These are phyloP conservation scores for Silene vulgaris DNA, from an alignment of 179 eudicot species.

Conservation along the genomic window DNA sequence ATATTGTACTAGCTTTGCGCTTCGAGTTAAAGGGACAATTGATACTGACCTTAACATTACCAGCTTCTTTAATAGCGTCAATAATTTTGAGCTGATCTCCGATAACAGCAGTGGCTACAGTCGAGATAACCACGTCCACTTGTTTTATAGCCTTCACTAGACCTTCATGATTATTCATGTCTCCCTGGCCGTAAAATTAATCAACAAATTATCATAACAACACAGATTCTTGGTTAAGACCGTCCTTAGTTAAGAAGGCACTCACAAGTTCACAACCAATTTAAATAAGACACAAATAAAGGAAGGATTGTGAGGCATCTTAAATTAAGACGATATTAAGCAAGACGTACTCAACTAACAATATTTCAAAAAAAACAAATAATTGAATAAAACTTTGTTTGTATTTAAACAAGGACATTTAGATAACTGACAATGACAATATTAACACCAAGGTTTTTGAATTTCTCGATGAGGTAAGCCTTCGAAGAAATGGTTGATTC, in stretches of 20 bases:
- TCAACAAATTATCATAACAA: not conserved
- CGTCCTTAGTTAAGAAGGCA: too few species aligned
- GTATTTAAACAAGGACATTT: not conserved
- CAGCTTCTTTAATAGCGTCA: constrained; percentile 58
- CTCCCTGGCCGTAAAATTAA: constrained; percentile 32
- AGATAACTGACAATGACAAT: constrained; percentile 5
- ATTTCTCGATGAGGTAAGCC: constrained; percentile 14
- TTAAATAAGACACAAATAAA: too few species aligned
- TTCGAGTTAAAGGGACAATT: too few species aligned
- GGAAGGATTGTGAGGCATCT: too few species aligned
- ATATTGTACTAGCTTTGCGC: too few species aligned
- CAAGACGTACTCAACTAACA: too few species aligned
- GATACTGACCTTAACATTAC: constrained; percentile 47
- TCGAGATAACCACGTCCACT: constrained; percentile 55
- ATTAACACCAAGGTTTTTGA: constrained; percentile 17
- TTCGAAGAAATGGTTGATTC: constrained; percentile 7
- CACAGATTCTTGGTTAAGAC: too few species aligned
- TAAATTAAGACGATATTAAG: too few species aligned
- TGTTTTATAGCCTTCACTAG: constrained; percentile 45
- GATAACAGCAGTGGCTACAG: constrained; percentile 29
- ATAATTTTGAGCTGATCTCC: constrained; percentile 48
- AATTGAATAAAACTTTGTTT: too few species aligned
- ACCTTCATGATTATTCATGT: constrained; percentile 42
- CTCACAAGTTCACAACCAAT: too few species aligned
- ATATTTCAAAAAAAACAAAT: too few species aligned